Conservation (phyloP, 192 early-diverging fungal species). For the Martensiomyces pterosporus region DNA sequence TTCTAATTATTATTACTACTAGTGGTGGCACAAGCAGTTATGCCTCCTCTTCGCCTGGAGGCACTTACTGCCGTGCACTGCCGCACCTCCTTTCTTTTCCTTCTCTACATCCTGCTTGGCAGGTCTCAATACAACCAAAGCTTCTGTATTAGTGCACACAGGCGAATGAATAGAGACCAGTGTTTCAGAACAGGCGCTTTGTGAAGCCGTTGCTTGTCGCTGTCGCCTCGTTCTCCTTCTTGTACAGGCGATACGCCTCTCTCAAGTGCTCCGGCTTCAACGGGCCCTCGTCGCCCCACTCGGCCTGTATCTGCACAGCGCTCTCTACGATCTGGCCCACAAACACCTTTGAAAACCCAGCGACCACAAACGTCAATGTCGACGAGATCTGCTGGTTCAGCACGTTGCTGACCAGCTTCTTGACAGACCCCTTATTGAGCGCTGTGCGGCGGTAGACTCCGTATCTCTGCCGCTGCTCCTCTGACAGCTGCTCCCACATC, state of each 20-base stretch:
- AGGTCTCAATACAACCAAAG: no score
- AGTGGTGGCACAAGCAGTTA: background rate
- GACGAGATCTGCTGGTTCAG: slow-evolving; percentile 68
- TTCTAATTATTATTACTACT: background rate
- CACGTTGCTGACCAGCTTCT: slow-evolving; percentile 63
- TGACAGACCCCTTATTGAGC: slow-evolving; percentile 71
- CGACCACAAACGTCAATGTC: slow-evolving; percentile 75
- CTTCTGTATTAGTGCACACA: no score
- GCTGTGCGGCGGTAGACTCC: slow-evolving; percentile 76
- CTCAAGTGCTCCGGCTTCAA: slow-evolving; percentile 81
- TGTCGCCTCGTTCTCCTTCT: slow-evolving; percentile 41
- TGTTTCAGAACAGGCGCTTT: slow-evolving; percentile 35
- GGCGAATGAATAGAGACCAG: no score
- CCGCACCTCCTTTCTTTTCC: background rate
- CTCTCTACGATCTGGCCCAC: slow-evolving; percentile 86
- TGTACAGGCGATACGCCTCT: slow-evolving; percentile 78
- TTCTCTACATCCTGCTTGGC: no score
- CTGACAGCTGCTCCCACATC: slow-evolving; percentile 46
- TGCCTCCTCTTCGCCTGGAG: no score
- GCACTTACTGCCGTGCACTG: no score
- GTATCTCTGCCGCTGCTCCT: slow-evolving; percentile 73
- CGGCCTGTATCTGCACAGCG: slow-evolving; percentile 75
- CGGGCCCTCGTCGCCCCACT: slow-evolving; percentile 68
- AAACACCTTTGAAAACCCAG: slow-evolving; percentile 88
- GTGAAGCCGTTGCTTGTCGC: slow-evolving; percentile 17